Percentiles rank a stretch among this genome's conserved stretches.
Evolutionary conservation across 2,329 filamentous ascomycete species (phyloP).

Genomic region (Penicillium sp.): DNA sequence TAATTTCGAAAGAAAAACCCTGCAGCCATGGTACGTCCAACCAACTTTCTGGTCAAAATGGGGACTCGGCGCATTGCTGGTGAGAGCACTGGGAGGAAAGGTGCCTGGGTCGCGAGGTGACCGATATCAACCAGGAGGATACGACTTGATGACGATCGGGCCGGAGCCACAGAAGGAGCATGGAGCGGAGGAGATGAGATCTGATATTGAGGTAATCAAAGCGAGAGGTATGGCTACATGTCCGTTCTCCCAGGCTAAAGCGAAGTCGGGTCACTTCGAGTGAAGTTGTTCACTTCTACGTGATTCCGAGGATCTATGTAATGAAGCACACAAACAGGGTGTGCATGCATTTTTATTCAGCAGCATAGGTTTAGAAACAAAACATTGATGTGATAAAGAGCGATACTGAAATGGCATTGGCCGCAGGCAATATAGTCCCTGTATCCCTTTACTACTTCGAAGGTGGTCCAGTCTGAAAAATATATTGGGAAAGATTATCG

Average conservation of each 20-base stretch:
- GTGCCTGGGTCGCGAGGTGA: constrained; percentile 14
- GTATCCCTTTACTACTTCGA: neutral
- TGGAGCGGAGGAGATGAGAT: constrained; percentile 19
- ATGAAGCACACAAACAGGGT: no score
- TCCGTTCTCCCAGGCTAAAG: constrained; percentile 18
- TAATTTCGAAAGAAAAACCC: constrained; percentile 13
- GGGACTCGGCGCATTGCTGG: constrained; percentile 17
- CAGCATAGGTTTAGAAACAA: neutral
- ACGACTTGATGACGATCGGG: constrained; percentile 22
- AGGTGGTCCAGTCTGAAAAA: neutral
- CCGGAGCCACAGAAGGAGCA: constrained; percentile 18
- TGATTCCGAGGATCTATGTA: no score
- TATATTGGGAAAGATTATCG: neutral
- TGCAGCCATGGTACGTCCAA: constrained; percentile 31
- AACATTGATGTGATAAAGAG: neutral
- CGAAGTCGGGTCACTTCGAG: constrained; percentile 31
- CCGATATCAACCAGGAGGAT: constrained; percentile 18
- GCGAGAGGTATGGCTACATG: constrained; percentile 15
- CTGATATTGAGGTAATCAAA: constrained; percentile 15
- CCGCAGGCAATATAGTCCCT: neutral
- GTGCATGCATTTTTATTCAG: neutral
- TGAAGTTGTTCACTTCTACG: neutral
- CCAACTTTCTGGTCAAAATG: constrained; percentile 24
- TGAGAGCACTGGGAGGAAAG: constrained; percentile 24
- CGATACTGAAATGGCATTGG: neutral